These are phyloP conservation scores for Colletotrichum sublineola DNA, from an alignment of 2,329 filamentous ascomycete species.

Conservation along the genomic window DNA sequence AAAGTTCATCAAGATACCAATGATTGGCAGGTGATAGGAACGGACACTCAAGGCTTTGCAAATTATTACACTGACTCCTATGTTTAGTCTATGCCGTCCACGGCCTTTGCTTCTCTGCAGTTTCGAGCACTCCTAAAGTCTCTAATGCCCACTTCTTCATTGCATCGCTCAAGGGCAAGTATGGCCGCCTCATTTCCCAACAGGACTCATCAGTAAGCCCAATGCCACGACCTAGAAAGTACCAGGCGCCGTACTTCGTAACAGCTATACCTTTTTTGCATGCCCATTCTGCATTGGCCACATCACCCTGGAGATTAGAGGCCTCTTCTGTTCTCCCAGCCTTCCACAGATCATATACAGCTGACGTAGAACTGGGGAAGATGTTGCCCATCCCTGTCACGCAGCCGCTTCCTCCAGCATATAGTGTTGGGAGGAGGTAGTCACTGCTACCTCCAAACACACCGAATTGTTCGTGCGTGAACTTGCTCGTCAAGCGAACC, in stretches of 20 bases:
- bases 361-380: constrained; percentile 58
- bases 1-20: too few species aligned
- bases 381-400: constrained; percentile 62
- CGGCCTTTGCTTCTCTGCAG: constrained; percentile 48
- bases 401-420: constrained; percentile 57
- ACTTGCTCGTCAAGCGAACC: constrained; percentile 60
- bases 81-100: constrained; percentile 19
- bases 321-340: constrained; percentile 55
- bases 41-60: neutral
- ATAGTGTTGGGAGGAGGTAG: constrained; percentile 57
- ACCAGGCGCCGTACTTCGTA: constrained; percentile 61
- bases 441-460: constrained; percentile 60
- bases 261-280: constrained; percentile 63
- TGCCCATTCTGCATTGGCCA: constrained; percentile 63
- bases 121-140: constrained; percentile 54
- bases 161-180: constrained; percentile 53
- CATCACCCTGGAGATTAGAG: constrained; percentile 55
- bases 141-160: constrained; percentile 58
- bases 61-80: neutral
- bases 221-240: constrained; percentile 55
- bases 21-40: neutral
- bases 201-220: constrained; percentile 52
- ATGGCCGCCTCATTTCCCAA: constrained; percentile 60
- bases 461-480: constrained; percentile 55
- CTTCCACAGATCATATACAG: constrained; percentile 57